phyloP scores from a whole-genome alignment of 495 filamentous ascomycete species.

The Podospora tetraspora region DNA sequence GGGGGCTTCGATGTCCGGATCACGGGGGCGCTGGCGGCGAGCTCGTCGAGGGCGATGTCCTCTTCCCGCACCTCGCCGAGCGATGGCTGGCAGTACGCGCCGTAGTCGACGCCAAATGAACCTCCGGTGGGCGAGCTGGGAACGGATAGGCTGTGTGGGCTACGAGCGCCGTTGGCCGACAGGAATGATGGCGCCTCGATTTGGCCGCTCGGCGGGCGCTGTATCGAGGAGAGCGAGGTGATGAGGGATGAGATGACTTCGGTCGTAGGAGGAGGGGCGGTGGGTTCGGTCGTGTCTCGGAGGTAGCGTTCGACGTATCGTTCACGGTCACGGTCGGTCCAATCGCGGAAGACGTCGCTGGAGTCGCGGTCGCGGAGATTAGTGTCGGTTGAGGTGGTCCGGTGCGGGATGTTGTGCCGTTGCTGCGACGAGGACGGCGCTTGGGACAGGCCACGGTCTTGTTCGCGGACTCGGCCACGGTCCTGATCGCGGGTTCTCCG shows the following conservation, averaged over 20 bases:
- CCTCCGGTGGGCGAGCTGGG: conserved; percentile 47
- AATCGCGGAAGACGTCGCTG: conserved; percentile 28
- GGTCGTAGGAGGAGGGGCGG: conserved; percentile 62
- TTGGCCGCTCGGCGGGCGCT: conserved; percentile 63
- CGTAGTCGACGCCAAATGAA: conserved; percentile 70
- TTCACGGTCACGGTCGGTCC: conserved; percentile 25
- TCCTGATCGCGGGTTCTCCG: conserved; percentile 31
- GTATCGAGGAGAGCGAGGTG: conserved; percentile 84
- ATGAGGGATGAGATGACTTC: conserved; percentile 94
- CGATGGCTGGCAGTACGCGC: conserved; percentile 46
- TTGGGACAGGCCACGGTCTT: conserved; percentile 11
- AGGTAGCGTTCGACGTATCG: conserved; percentile 27
- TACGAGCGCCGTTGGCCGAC: conserved; percentile 24
- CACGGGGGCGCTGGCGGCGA: conserved; percentile 72
- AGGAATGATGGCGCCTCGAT: conserved; percentile 51
- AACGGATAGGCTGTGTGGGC: conserved; percentile 42
- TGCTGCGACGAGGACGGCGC: conserved; percentile 6
- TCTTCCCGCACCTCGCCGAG: conserved; percentile 52
- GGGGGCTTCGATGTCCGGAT: conserved; percentile 83
- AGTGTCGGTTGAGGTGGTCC: conserved; percentile 13
- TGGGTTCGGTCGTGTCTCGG: conserved; percentile 20
- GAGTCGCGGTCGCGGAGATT: conserved; percentile 19
- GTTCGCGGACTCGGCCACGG: conserved; percentile 18
- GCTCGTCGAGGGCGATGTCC: conserved; percentile 51
- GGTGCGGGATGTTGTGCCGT: conserved; percentile 14